A percentile compares a stretch with the other conserved stretches of the same genome.
These are phyloP conservation scores for Neospora caninum DNA, from an alignment of 169 alveolate genomes.

Conservation along the genomic window DNA sequence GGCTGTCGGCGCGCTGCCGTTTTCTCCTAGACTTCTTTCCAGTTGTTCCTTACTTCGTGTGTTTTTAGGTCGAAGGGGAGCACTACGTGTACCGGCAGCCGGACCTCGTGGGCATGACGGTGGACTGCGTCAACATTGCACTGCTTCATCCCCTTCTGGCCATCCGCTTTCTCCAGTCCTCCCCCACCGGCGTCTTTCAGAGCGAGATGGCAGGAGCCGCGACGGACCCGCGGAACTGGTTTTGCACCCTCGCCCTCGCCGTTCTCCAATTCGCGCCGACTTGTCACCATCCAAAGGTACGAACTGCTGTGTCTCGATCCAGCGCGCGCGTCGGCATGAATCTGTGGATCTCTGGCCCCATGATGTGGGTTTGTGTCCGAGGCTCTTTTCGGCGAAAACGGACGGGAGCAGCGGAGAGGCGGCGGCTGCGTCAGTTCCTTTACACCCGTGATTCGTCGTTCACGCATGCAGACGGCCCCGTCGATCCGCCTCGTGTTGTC, in stretches of 20 bases:
- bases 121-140: constrained; percentile 65
- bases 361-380: too few relatives aligned
- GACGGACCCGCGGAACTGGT: constrained; percentile 35
- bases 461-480: background rate
- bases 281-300: constrained; percentile 68
- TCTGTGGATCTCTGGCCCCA: too few relatives aligned
- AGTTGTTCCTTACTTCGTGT: too few relatives aligned
- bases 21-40: background rate
- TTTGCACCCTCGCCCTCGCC: constrained; percentile 28
- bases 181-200: background rate
- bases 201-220: constrained; percentile 8
- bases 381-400: too few relatives aligned
- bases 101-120: constrained; percentile 64
- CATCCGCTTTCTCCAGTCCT: background rate
- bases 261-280: constrained; percentile 60
- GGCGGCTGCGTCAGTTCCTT: too few relatives aligned
- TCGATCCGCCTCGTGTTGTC: background rate
- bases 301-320: background rate
- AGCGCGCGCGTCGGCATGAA: background rate
- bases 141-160: constrained; percentile 53
- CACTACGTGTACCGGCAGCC: constrained; percentile 63
- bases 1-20: too few relatives aligned
- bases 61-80: constrained; percentile 46
- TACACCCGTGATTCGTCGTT: too few relatives aligned
- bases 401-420: too few relatives aligned